Evolutionary conservation across 331 rosid species (phyloP).

Genomic region (Malus hybrid): DNA sequence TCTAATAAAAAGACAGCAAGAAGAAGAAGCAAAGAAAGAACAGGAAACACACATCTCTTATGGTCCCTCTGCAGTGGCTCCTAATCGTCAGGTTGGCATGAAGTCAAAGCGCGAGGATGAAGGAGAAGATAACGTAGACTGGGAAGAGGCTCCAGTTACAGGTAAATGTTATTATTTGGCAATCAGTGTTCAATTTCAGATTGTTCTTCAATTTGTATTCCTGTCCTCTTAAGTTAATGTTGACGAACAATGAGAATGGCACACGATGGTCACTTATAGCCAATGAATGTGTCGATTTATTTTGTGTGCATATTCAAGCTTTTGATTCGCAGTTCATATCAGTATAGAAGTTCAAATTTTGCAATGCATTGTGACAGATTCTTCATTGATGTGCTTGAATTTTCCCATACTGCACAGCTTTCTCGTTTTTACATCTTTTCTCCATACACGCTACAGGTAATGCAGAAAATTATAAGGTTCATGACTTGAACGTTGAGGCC

Average conservation of each 20-base stretch:
- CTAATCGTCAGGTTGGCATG: constrained; percentile 60
- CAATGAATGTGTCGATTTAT: not conserved
- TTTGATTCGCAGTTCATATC: not conserved
- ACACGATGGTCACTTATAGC: not conserved
- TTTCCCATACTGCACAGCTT: not conserved
- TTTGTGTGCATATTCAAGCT: not conserved
- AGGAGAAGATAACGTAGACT: constrained; percentile 58
- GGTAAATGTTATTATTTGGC: constrained; percentile 35
- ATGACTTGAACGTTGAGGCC: constrained; percentile 81
- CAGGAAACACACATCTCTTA: constrained; percentile 18
- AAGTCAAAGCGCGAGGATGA: constrained; percentile 63
- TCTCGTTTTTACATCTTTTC: not conserved
- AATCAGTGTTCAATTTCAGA: constrained; percentile 5
- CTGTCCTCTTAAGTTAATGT: not conserved
- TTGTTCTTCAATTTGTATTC: not conserved
- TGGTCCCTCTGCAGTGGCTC: constrained; percentile 33
- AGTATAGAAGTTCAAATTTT: not conserved
- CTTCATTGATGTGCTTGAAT: not conserved
- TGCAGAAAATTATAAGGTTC: constrained; percentile 56
- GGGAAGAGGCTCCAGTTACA: constrained; percentile 78
- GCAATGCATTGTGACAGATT: not conserved
- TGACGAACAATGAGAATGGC: not conserved
- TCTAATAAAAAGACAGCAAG: constrained; percentile 61
- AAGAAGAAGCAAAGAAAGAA: constrained; percentile 49
- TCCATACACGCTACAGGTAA: constrained; percentile 39